phyloP scores from a whole-genome alignment of 768 basidiomycete genomes.

The Amanita muscaria region DNA sequence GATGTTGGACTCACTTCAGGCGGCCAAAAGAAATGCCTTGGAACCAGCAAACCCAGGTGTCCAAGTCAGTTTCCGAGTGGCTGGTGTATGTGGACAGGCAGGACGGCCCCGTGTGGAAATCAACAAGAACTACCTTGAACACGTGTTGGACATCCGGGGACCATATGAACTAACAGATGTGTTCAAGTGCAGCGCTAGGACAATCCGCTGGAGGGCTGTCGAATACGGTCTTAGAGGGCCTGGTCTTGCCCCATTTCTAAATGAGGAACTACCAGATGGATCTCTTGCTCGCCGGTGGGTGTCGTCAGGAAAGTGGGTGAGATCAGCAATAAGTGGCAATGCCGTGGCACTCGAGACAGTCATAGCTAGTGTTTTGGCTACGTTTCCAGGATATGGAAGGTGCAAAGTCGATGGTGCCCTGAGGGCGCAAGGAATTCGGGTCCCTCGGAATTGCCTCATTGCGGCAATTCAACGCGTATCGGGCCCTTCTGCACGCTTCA shows the following conservation, averaged over 20 bases:
- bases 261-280: too few relatives aligned
- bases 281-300: too few relatives aligned
- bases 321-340: too few relatives aligned
- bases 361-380: background rate
- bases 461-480: background rate
- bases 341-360: background rate
- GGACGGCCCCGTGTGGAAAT: background rate
- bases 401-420: conserved; percentile 1
- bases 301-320: too few relatives aligned
- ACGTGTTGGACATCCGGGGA: background rate
- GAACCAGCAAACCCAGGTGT: background rate
- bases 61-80: background rate
- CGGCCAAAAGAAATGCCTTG: background rate
- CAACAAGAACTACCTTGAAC: background rate
- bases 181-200: background rate
- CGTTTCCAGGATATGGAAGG: conserved; percentile 4
- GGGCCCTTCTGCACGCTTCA: conserved; percentile 12
- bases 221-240: background rate
- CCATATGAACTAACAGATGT: background rate
- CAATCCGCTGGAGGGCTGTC: background rate
- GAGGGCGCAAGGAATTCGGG: background rate
- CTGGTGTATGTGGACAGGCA: background rate
- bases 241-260: background rate
- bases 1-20: background rate
- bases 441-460: background rate